Percentiles rank a stretch among this genome's conserved stretches.
Conservation (phyloP, 2,329 filamentous ascomycete species). For the Fusarium sulawesiense region DNA sequence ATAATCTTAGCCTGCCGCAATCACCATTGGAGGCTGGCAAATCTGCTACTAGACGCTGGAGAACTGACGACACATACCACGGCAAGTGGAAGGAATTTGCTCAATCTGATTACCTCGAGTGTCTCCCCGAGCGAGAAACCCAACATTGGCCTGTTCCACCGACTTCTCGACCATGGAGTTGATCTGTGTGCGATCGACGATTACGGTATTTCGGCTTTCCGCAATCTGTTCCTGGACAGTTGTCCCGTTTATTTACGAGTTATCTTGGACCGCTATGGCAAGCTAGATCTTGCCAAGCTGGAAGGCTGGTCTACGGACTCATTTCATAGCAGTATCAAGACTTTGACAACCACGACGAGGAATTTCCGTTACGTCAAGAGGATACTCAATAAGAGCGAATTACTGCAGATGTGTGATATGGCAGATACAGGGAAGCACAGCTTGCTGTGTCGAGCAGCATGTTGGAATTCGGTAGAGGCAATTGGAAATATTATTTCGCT, state of each 20-base stretch:
- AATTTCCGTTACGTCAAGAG: neutral
- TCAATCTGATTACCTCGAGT: neutral
- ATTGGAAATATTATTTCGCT: neutral
- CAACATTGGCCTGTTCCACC: neutral
- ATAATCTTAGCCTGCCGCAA: neutral
- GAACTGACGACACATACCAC: rapidly evolving
- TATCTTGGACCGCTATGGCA: rapidly evolving
- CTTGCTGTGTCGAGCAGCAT: neutral
- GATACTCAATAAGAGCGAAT: neutral
- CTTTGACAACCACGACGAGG: rapidly evolving
- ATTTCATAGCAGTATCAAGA: neutral
- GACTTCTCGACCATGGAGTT: neutral
- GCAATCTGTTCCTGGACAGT: neutral
- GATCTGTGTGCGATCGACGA: neutral
- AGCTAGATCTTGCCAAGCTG: neutral
- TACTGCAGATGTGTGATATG: neutral
- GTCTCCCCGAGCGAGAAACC: rapidly evolving
- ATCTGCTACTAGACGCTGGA: rapidly evolving
- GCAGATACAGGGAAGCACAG: neutral
- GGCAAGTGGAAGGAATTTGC: rapidly evolving
- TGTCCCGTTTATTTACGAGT: neutral
- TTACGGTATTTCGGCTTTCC: neutral
- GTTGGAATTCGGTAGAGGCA: neutral
- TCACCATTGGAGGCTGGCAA: neutral
- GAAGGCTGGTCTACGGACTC: neutral